A percentile compares a stretch with the other conserved stretches of the same genome.
phyloP scores from a whole-genome alignment of 495 filamentous ascomycete species.

The Podospora appendiculata region DNA sequence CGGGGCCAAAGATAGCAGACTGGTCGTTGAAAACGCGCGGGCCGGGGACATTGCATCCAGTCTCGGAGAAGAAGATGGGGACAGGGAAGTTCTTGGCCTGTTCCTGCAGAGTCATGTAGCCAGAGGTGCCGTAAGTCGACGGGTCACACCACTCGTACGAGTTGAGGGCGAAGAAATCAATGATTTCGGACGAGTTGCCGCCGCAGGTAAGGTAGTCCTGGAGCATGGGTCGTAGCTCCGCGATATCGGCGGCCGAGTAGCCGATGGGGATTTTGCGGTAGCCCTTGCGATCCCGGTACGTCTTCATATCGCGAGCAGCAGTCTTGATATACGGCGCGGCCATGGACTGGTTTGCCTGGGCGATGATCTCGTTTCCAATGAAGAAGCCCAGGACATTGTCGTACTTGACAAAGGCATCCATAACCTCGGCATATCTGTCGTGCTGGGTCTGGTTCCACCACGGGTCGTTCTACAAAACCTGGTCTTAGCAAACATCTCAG shows the following conservation, averaged over 20 bases:
- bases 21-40: constrained; percentile 76
- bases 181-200: constrained; percentile 53
- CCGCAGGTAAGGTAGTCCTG: constrained; percentile 85
- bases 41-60: constrained; percentile 59
- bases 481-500: constrained; percentile 3
- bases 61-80: constrained; percentile 83
- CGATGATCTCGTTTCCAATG: constrained; percentile 81
- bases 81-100: constrained; percentile 48
- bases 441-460: constrained; percentile 67
- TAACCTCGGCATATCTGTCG: constrained; percentile 57
- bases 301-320: constrained; percentile 72
- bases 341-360: constrained; percentile 47
- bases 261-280: constrained; percentile 80
- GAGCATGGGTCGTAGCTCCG: constrained; percentile 71
- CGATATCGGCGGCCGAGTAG: constrained; percentile 86
- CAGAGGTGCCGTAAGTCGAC: constrained; percentile 54
- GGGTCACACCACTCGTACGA: constrained; percentile 84
- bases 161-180: constrained; percentile 83
- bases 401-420: constrained; percentile 72
- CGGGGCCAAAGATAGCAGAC: constrained; percentile 59
- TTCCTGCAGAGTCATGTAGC: constrained; percentile 58
- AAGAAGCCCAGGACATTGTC: constrained; percentile 78
- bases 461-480: constrained; percentile 32
- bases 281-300: constrained; percentile 66
- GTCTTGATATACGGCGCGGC: constrained; percentile 80